Conservation (phyloP, 2,329 filamentous ascomycete genomes). For the Aspergillus niger region DNA sequence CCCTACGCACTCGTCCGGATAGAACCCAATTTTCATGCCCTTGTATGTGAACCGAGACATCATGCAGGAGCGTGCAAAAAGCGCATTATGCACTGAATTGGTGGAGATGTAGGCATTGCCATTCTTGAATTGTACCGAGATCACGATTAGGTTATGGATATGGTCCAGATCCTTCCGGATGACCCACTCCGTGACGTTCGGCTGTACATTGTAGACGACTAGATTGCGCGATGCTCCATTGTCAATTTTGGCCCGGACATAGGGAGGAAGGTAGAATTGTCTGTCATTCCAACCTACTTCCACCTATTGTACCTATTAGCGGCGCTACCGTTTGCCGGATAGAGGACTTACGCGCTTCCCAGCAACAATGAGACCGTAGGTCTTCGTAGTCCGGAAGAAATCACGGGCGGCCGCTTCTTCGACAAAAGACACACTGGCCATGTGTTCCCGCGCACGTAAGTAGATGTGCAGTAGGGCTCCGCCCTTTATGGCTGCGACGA, state of each 20-base stretch:
- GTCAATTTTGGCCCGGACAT: slow-evolving; percentile 65
- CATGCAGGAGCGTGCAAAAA: slow-evolving; percentile 78
- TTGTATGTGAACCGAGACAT: slow-evolving; percentile 69
- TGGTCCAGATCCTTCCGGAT: slow-evolving; percentile 77
- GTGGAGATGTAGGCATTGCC: slow-evolving; percentile 69
- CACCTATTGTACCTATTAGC: slow-evolving; percentile 52
- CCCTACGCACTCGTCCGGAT: slow-evolving; percentile 70
- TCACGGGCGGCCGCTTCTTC: slow-evolving; percentile 62
- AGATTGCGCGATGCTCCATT: slow-evolving; percentile 73
- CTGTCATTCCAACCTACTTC: slow-evolving; percentile 69
- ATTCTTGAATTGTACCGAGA: slow-evolving; percentile 62
- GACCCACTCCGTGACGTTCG: slow-evolving; percentile 61
- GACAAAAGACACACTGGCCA: slow-evolving; percentile 70
- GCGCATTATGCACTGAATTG: slow-evolving; percentile 74
- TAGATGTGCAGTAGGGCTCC: slow-evolving; percentile 71
- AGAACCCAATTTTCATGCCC: slow-evolving; percentile 69
- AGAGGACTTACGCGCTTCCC: slow-evolving; percentile 62
- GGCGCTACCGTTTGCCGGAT: neutral
- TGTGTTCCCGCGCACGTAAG: slow-evolving; percentile 60
- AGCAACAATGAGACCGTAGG: slow-evolving; percentile 68
- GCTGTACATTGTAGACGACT: slow-evolving; percentile 62
- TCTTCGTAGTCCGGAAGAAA: slow-evolving; percentile 66
- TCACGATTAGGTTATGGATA: slow-evolving; percentile 74
- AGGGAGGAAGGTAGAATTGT: slow-evolving; percentile 66
- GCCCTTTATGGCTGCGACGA: slow-evolving; percentile 67